Evolutionary conservation across 2,329 filamentous ascomycete genomes (phyloP), one percentile per base, ranked within the genome.

Genomic region (Conoideocrella luteorostrata): DNA sequence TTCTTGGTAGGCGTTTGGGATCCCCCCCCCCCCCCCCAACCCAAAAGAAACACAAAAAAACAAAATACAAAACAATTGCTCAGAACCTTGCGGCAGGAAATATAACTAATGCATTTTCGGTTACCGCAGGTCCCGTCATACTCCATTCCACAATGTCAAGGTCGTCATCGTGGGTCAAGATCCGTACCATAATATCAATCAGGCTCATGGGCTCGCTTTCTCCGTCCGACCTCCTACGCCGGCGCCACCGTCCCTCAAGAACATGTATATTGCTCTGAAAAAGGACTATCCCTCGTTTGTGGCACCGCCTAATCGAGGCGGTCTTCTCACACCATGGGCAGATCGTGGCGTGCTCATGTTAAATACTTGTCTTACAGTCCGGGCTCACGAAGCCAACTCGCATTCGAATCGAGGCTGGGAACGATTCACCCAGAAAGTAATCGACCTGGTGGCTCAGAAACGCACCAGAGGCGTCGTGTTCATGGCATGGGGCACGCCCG

Each of bases 121-220:
- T 22, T 32, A n/a, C 3, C 4, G 22, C 13, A 41, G 37, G 38
- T 46, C 33, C n/a, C 47, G 89, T 21, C 86, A 95, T 63, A 96
- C 91, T 1, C 90, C 93, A 7, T 82, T 98, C 55, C 71, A 84
- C 68, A 84, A 75, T 12, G 90, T 97, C 63, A 95, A 95, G 65
- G 86, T 86, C 45, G 90, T 98, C 48, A 89, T 98, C 58, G 67
- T 97, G 43, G 93, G 93, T 52, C 93, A 98, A 69, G 93, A 98
- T 62, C 93, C 93, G 3, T 98, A 98, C 65, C 93, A 98, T 71
- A 95, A 95, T 63, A 65, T 80, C 62, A 94, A 94, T 65, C 93
- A 98, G 72, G 93, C 93, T 40, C 93, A 97, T 64, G 93, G 93
- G 34, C 82, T 98, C 47, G 91, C 87, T 61, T 98, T 98, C 74